Percentiles rank a stretch among this genome's conserved stretches.
Conservation (phyloP, 2,329 filamentous ascomycete species). For the Westerdykella ornata region DNA sequence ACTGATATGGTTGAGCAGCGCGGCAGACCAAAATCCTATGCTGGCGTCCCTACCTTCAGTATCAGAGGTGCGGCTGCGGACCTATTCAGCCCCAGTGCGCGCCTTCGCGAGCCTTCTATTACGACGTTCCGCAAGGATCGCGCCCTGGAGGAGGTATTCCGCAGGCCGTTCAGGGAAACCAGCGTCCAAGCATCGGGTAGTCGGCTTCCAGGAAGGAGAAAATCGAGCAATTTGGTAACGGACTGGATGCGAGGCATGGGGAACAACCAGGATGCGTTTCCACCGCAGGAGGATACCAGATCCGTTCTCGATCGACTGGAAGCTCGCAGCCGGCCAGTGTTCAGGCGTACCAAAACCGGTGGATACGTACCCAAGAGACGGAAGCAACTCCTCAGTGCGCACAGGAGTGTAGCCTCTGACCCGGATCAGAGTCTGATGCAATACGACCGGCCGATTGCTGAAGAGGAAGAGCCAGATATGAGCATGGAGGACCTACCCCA, state of each 20-base stretch:
- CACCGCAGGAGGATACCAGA: conserved; percentile 56
- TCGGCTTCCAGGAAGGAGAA: conserved; percentile 52
- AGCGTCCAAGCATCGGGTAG: conserved; percentile 35
- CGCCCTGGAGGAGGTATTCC: conserved; percentile 86
- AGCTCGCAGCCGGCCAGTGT: conserved; percentile 45
- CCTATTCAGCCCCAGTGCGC: conserved; percentile 62
- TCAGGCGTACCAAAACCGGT: conserved; percentile 46
- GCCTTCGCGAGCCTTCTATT: conserved; percentile 78
- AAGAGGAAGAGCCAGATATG: conserved; percentile 42
- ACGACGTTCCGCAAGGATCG: conserved; percentile 84
- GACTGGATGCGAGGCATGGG: conserved; percentile 78
- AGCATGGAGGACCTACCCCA: conserved; percentile 43
- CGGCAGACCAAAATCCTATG: conserved; percentile 54
- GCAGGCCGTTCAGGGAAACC: conserved; percentile 57
- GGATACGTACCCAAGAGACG: conserved; percentile 23
- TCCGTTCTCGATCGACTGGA: conserved; percentile 55
- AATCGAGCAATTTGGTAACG: conserved; percentile 74
- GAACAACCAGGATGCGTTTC: conserved; percentile 47
- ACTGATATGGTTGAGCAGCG: conserved; percentile 77
- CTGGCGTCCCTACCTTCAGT: conserved; percentile 41
- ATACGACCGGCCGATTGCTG: conserved; percentile 34
- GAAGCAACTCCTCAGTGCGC: conserved; percentile 47
- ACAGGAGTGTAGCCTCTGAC: conserved; percentile 52
- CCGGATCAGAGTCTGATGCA: conserved; percentile 41
- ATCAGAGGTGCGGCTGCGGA: conserved; percentile 39